Base-by-base conservation (phyloP, 352 stramenopile species). In the Pythium myriotylum region DNA sequence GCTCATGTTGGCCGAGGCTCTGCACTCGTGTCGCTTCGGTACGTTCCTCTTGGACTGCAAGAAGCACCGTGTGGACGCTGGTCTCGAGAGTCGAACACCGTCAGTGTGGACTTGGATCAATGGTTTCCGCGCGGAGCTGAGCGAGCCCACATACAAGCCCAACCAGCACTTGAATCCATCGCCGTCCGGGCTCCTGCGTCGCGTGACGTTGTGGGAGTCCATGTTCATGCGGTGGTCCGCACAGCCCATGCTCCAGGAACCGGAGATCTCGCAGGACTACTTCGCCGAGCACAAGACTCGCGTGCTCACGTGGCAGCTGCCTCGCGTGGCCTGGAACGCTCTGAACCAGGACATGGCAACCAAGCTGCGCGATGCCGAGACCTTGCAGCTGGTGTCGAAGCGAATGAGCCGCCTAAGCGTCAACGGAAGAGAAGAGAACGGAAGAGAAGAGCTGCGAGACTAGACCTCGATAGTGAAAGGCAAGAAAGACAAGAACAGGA, bases 1-100 rank as follows among this genome's bases (percentile, higher is more conserved):
- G 32, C 75, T 99, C 4, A 77, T 97, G 55, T 74, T 99, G 22
- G 92, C 91, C 0, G 96, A 99, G 54, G 92, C 98, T 43, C 68
- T 99, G 23, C 97, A 99, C 72, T 98, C 91, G 14, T 99, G 96
- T 67, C 94, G 96, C 33, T 99, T 99, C 69, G 97, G 97, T 16
- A 99, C 92, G 14, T 97, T 99, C 51, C 76, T 99, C 33, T 97
- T 97, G 51, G 95, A 99, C 79, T 98, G 88, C 59, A 96, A 96
- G 63, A 91, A 93, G 57, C 78, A 88, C 17, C 79, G 86, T 0
- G 53, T 75, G 4, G 77, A 88, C 26, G 77, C 77, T 0, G 74
- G 77, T 27, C 54, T 95, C 22, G 63, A 85, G 37, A 81, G 74
- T 23, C 76, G 80, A 16, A 95, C 86, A 12, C 54, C 72, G 2